Evolutionary conservation across 1,284 basidiomycete genomes (phyloP).

Genomic region (Acaromyces ingoldii): DNA sequence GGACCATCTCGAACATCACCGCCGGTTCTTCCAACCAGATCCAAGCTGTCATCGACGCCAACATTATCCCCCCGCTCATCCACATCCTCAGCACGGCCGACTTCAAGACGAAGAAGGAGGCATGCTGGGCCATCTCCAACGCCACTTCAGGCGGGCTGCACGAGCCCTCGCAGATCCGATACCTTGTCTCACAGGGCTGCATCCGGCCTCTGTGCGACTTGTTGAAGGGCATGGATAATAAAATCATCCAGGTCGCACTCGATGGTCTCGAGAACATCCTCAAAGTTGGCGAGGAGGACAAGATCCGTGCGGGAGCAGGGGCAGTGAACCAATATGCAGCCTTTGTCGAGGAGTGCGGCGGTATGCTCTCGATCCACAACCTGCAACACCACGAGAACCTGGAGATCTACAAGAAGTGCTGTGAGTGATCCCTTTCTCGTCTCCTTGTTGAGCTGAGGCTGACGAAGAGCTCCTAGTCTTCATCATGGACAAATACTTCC

Average conservation of each 20-base stretch:
- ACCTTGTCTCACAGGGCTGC: constrained; percentile 94
- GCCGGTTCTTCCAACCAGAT: constrained; percentile 95
- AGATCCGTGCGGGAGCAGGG: constrained; percentile 73
- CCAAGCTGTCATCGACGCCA: constrained; percentile 68
- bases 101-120: constrained; percentile 99
- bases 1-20: constrained; percentile 99
- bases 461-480: constrained; percentile 58
- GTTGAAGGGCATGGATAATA: constrained; percentile 97
- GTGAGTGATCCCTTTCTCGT: constrained; percentile 1
- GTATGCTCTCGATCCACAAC: constrained; percentile 94
- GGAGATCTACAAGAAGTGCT: constrained; percentile 99
- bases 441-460: neutral
- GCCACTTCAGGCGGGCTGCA: constrained; percentile 96
- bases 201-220: constrained; percentile 98
- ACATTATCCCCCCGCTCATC: constrained; percentile 93
- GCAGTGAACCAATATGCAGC: constrained; percentile 88
- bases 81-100: constrained; percentile 96
- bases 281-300: constrained; percentile 96
- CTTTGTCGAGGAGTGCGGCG: constrained; percentile 90
- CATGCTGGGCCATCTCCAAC: constrained; percentile 99
- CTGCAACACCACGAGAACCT: constrained; percentile 98
- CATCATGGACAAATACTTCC: constrained; percentile 59
- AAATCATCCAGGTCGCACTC: constrained; percentile 96
- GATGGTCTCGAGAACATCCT: constrained; percentile 98
- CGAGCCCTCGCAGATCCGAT: constrained; percentile 94